A percentile compares a stretch with the other conserved stretches of the same genome.
Conservation (phyloP, 2,329 filamentous ascomycete species). For the Alternaria brassicicola region DNA sequence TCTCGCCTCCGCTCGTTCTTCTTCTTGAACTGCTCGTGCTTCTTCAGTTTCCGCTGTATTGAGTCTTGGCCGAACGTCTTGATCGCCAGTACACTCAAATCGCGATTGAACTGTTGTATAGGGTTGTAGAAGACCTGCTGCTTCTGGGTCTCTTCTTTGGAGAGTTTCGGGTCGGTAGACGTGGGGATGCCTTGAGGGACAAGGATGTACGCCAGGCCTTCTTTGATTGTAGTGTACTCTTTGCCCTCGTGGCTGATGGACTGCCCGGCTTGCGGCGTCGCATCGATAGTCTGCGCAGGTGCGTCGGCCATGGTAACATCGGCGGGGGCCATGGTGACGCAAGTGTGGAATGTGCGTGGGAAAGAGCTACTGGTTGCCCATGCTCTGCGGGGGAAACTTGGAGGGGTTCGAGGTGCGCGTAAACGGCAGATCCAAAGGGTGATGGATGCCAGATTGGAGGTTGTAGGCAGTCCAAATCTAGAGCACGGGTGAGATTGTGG, state of each 20-base stretch:
- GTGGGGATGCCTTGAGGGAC: conserved; percentile 61
- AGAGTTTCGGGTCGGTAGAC: conserved; percentile 55
- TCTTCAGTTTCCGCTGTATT: conserved; percentile 56
- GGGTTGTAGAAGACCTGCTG: conserved; percentile 96
- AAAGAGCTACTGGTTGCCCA: conserved; percentile 36
- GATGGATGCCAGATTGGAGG: conserved; percentile 30
- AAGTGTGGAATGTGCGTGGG: conserved; percentile 26
- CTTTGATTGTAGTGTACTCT: conserved; percentile 66
- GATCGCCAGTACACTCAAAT: conserved; percentile 90
- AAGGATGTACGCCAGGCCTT: conserved; percentile 72
- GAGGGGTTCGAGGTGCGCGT: conserved; percentile 31
- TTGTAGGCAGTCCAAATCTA: background rate
- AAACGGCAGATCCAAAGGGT: conserved; percentile 17
- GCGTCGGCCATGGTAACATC: conserved; percentile 20
- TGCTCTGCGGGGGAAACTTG: conserved; percentile 19
- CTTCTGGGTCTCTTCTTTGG: conserved; percentile 61
- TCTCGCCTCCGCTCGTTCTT: conserved; percentile 33
- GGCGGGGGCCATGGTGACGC: conserved; percentile 25
- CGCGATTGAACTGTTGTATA: conserved; percentile 98
- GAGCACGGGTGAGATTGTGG: background rate
- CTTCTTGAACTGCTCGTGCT: conserved; percentile 51
- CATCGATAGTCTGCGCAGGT: conserved; percentile 31
- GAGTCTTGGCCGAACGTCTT: conserved; percentile 80
- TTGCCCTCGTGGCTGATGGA: conserved; percentile 55
- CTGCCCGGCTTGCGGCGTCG: conserved; percentile 38